Conservation (phyloP, 2,329 filamentous ascomycete species). For the Paracamarosporium sp. region DNA sequence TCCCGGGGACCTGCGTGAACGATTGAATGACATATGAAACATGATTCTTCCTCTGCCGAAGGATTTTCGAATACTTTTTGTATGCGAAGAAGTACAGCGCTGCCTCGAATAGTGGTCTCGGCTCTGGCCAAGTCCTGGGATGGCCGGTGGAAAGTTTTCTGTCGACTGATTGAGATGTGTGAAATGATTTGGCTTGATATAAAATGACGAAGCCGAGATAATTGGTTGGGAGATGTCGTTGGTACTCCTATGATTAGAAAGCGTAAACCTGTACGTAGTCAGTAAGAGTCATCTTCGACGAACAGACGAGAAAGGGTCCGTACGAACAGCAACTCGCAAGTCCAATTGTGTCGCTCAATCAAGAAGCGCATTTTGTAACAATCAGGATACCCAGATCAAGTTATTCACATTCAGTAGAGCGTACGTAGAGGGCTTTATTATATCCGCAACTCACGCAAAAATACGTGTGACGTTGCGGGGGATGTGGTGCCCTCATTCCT, state of each 20-base stretch:
- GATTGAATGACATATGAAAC: not conserved
- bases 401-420: not conserved
- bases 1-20: not conserved
- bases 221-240: not conserved
- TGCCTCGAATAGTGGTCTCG: not conserved
- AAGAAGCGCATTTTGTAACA: not conserved
- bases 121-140: not conserved
- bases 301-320: not conserved
- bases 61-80: not conserved
- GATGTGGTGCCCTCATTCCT: not conserved
- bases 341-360: conserved; percentile 1
- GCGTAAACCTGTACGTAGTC: not conserved
- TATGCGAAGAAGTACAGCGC: not conserved
- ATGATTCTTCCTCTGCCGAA: not conserved
- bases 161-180: not conserved
- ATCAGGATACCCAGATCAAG: not conserved
- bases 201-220: not conserved
- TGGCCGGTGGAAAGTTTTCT: not conserved
- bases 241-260: not conserved
- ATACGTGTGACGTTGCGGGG: not conserved
- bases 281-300: not conserved
- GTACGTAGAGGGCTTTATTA: not conserved
- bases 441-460: no score
- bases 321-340: conserved; percentile 6
- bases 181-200: not conserved